Percentiles rank a stretch among this genome's conserved stretches.
These are phyloP conservation scores for Laguncularia racemosa DNA, from an alignment of 345 rosid species.

Conservation along the genomic window DNA sequence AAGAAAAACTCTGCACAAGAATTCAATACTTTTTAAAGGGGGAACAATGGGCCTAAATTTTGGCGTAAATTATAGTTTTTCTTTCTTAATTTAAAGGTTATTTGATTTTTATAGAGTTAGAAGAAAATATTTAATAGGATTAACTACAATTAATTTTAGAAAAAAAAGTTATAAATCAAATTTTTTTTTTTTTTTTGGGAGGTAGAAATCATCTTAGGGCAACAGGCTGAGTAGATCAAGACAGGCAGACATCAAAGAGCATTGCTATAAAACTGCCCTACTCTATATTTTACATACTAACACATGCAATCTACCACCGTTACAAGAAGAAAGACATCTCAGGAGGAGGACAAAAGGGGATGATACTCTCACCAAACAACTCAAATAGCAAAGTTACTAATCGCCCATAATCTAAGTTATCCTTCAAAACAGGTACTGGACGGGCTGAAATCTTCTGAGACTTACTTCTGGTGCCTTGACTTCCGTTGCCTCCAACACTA, in stretches of 20 bases:
- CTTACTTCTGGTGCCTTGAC: conserved; percentile 18
- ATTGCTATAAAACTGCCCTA: not conserved
- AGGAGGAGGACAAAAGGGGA: conserved; percentile 70
- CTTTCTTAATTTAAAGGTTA: no score
- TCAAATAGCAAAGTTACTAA: conserved; percentile 55
- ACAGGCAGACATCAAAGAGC: not conserved
- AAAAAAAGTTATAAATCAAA: no score
- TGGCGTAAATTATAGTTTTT: no score
- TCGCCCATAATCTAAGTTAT: conserved; percentile 61
- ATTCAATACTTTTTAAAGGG: no score
- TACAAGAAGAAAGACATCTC: conserved; percentile 70
- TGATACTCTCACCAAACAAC: conserved; percentile 61
- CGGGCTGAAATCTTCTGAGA: conserved; percentile 40
- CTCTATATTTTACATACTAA: conserved; percentile 1
- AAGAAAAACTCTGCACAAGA: no score
- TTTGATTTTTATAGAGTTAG: no score
- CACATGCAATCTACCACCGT: conserved; percentile 12
- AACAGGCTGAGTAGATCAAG: not conserved
- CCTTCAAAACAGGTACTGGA: conserved; percentile 66
- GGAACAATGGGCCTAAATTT: no score
- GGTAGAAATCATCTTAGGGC: not conserved
- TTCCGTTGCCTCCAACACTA: conserved; percentile 12
- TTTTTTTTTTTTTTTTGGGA: no score
- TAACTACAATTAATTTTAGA: no score
- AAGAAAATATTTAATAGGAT: no score